Evolutionary conservation across 805 yeast species (phyloP).

Genomic region (Debaryomyces castellii): DNA sequence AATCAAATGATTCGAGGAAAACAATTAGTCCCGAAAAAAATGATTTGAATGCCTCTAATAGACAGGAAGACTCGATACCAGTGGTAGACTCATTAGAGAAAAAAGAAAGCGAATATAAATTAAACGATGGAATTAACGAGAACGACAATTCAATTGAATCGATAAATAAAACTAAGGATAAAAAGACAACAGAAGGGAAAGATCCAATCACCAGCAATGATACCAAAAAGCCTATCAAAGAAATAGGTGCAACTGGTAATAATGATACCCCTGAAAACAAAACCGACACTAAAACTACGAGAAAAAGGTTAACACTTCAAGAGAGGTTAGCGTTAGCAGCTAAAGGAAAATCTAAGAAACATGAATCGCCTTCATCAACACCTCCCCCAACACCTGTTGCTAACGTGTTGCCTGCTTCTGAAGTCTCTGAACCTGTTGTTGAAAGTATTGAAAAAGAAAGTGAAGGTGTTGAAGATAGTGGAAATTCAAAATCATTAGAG

Average conservation of each 20-base stretch:
- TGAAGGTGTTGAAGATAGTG: not conserved
- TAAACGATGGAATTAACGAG: not conserved
- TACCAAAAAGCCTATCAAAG: not conserved
- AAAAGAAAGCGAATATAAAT: not conserved
- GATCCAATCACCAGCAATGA: not conserved
- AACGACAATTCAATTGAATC: not conserved
- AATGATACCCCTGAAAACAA: not conserved
- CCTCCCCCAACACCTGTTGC: conserved; percentile 1
- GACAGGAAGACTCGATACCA: not conserved
- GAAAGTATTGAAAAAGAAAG: conserved; percentile 1
- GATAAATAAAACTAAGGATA: not conserved
- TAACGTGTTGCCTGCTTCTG: conserved; percentile 3
- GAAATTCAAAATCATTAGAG: conserved; percentile 1
- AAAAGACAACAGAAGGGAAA: not conserved
- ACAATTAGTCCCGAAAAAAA: not conserved
- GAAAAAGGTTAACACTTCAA: conserved; percentile 72
- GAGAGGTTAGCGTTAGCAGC: conserved; percentile 87
- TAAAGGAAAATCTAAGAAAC: conserved; percentile 37
- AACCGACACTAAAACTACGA: conserved; percentile 14
- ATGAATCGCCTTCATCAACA: not conserved
- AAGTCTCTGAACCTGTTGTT: not conserved
- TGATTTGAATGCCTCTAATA: not conserved
- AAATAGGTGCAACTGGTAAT: not conserved
- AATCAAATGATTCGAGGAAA: not conserved
- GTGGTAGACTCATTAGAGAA: not conserved